Percentiles rank a stretch among this genome's conserved stretches.
Conservation (phyloP, 1,139 yeast genomes). For the Arxiozyma heterogenica region DNA sequence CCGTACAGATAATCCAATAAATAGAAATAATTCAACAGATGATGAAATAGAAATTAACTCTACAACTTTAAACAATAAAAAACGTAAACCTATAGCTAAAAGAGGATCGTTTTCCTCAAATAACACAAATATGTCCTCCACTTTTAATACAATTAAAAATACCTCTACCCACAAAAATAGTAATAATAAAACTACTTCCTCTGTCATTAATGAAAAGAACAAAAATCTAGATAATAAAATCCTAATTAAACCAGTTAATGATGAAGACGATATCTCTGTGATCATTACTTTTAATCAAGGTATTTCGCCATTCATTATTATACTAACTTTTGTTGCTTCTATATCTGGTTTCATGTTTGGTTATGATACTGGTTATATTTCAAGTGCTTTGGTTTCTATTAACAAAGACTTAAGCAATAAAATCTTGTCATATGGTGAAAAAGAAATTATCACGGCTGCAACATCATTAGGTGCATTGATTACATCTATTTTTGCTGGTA, state of each 20-base stretch:
- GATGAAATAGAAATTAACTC: background rate
- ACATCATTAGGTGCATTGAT: slow-evolving; percentile 87
- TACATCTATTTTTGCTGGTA: slow-evolving; percentile 69
- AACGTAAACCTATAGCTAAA: background rate
- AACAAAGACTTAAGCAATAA: slow-evolving; percentile 60
- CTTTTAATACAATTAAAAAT: background rate
- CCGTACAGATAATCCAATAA: background rate
- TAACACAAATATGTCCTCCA: background rate
- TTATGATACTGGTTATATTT: slow-evolving; percentile 91
- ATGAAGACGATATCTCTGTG: slow-evolving; percentile 36
- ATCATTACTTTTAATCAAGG: slow-evolving; percentile 37
- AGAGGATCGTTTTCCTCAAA: background rate
- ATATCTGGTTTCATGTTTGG: slow-evolving; percentile 95
- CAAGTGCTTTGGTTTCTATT: slow-evolving; percentile 80
- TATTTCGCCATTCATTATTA: slow-evolving; percentile 56
- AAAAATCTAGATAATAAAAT: slow-evolving; percentile 17
- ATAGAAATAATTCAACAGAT: background rate
- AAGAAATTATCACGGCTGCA: slow-evolving; percentile 88
- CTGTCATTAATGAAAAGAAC: background rate
- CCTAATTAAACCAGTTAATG: slow-evolving; percentile 33
- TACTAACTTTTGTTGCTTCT: slow-evolving; percentile 70
- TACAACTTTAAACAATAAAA: background rate
- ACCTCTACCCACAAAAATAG: background rate
- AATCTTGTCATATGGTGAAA: slow-evolving; percentile 58
- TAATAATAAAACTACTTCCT: background rate